Base-by-base conservation (phyloP, 306 rosid genomes). In the Fragaria vesca region DNA sequence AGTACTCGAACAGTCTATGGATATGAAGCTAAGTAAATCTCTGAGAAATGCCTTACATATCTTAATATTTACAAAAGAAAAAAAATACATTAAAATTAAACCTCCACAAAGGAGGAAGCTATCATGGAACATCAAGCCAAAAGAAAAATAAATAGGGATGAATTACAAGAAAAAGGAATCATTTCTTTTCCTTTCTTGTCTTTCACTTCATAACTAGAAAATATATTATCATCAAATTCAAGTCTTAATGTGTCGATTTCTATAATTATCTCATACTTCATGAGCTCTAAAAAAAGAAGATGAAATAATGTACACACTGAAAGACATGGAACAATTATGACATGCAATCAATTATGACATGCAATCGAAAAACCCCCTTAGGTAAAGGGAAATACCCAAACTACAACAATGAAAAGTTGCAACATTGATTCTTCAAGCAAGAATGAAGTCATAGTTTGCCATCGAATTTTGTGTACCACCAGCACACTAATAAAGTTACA, bases 41-140 rank as follows among this genome's bases (percentile, higher is more conserved):
- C 34, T 16, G 24, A 21, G 32, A 58, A 65, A 46, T 36, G 70
- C 46, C 28, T 66, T 45, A 26, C 66, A 34, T 38, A 28, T 26
- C 12, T 8, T 6, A 66, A 18, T 15, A 63, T 30, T 63, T 12
- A 30, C 16, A 32, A 15, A 32, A 32, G 17, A 32, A 8, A 2
- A 2, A 15, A 26, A 24, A 26, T 38, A 38, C 42, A 18, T 4
- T n/a, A 12, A 26, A 12, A 26, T 12, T 60, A 12, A 11, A 60
- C 66, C 26, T 60, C 66, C 36, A 60, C 63, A 57, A 8, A 54
- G 3, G 30, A 57, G 15, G 65, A 58, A 21, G 26, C 61, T 8
- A 55, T 55, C 36, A 63, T 63, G 43, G 36, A 63, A 63, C n/a
- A 63, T 63, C 42, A 63, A 63, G 32, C 68, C 17, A 32, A 63